Evolutionary conservation across 148 eudicot genomes (phyloP).

Genomic region (Simmondsia chinensis): DNA sequence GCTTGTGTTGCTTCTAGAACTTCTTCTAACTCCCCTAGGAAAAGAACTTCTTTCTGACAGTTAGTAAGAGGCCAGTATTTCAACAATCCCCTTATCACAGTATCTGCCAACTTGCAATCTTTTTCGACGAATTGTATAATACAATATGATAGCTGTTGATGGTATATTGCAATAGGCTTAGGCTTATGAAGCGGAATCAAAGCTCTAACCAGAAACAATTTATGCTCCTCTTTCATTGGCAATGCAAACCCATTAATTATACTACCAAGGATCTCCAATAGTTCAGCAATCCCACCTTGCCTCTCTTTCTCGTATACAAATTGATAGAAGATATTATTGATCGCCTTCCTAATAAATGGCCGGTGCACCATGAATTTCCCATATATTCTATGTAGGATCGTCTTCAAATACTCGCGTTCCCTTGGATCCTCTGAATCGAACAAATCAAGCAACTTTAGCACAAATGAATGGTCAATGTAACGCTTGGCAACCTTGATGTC

Average conservation of each 20-base stretch:
- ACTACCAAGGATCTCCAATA: no score
- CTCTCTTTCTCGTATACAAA: slow-evolving; percentile 23
- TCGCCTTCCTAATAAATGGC: slow-evolving; percentile 25
- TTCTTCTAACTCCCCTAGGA: slow-evolving; percentile 21
- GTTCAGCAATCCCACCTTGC: slow-evolving; percentile 22
- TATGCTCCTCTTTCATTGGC: slow-evolving; percentile 27
- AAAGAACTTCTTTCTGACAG: slow-evolving; percentile 20
- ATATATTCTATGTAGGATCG: slow-evolving; percentile 23
- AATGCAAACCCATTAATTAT: slow-evolving; percentile 25
- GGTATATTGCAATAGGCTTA: slow-evolving; percentile 13
- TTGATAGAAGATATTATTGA: slow-evolving; percentile 21
- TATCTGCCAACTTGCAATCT: slow-evolving; percentile 27
- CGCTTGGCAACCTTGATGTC: slow-evolving; percentile 25
- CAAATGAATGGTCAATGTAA: slow-evolving; percentile 19
- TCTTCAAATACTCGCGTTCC: slow-evolving; percentile 24
- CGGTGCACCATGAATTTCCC: no score
- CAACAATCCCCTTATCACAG: slow-evolving; percentile 23
- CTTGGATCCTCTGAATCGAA: slow-evolving; percentile 28
- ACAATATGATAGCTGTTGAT: slow-evolving; percentile 22
- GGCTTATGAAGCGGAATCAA: slow-evolving; percentile 27
- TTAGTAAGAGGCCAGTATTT: slow-evolving; percentile 27
- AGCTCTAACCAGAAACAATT: slow-evolving; percentile 19
- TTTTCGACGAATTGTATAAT: slow-evolving; percentile 21
- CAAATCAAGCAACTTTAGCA: slow-evolving; percentile 21
- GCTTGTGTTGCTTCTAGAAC: slow-evolving; percentile 22